Base-by-base conservation (phyloP, 495 filamentous ascomycete species). In the Neurospora sp. region DNA sequence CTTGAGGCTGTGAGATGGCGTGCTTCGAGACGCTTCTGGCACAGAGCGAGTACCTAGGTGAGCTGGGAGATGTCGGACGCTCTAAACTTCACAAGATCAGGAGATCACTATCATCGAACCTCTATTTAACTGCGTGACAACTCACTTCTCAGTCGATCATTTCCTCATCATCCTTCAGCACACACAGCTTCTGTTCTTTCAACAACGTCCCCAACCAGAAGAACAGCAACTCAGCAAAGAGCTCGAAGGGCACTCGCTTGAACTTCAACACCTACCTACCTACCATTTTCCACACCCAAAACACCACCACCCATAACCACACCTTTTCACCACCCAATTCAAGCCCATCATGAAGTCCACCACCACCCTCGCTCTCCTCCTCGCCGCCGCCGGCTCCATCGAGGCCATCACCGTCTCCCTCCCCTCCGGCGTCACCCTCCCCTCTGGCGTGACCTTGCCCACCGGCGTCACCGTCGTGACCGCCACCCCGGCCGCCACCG, bases 391-490 rank as follows among this genome's bases (percentile, higher is more conserved):
- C 54, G 54, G 23, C 54, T 37, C 54, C 54, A 37, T 66, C 14
- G 27, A 66, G 2, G 54, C 23, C 54, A 10, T 66, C 54, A 66
- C 54, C 39, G 75, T 76, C 71, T 70, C 78, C 23, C 72, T 78
- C 69, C 79, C 79, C 37, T 75, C 73, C 1, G 79, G 79, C 27
- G 75, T 81, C 69, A 48, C 72, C 6, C 70, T 78, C 18, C 75
- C 78, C 72, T 75, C 77, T 38, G 75, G 77, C 18, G 77, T 76
- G 23, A 75, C 75, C 42, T 77, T 77, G 4, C 81, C 75, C 39
- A 79, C 79, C 27, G 76, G 77, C 2, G 77, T 84, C 12, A 81
- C 75, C 39, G 75, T 79, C 46, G 78, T 79, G 38, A 66, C 74
- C 9, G 74, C 76, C 59, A 31, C 23, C 31, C 41, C 41, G 16